phyloP scores from a whole-genome alignment of 345 rosid genomes.

The Aurinia saxatilis region DNA sequence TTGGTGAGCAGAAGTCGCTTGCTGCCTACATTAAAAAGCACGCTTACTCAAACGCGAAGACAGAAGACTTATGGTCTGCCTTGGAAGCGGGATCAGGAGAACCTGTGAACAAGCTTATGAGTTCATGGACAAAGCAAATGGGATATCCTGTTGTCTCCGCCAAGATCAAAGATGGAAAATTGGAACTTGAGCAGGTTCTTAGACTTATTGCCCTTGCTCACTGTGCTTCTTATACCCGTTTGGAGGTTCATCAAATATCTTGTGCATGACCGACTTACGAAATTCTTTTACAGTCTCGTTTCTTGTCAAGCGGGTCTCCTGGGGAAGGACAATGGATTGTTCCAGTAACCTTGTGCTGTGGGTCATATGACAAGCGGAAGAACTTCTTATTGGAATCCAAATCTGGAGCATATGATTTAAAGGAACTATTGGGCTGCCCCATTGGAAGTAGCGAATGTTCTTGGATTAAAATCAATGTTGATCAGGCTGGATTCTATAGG shows the following conservation, averaged over 20 bases:
- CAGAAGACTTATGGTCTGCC: slow-evolving; percentile 90
- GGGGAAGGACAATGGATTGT: slow-evolving; percentile 98
- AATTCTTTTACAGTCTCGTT: slow-evolving; percentile 55
- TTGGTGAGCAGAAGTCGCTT: slow-evolving; percentile 62
- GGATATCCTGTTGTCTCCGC: slow-evolving; percentile 91
- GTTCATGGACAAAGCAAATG: slow-evolving; percentile 83
- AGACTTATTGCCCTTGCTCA: not conserved
- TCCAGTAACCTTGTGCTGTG: slow-evolving; percentile 74
- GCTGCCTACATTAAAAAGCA: slow-evolving; percentile 74
- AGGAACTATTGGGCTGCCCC: no score
- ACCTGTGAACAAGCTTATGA: slow-evolving; percentile 91
- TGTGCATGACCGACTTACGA: slow-evolving; percentile 1
- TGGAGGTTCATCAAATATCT: not conserved
- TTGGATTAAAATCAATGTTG: slow-evolving; percentile 84
- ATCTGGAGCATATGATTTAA: no score
- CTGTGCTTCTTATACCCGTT: not conserved
- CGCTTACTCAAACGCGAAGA: slow-evolving; percentile 84
- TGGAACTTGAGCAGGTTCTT: slow-evolving; percentile 87
- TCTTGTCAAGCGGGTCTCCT: slow-evolving; percentile 66
- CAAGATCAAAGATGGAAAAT: slow-evolving; percentile 53
- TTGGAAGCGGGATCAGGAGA: slow-evolving; percentile 83
- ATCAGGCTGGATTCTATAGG: slow-evolving; percentile 88
- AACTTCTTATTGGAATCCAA: no score
- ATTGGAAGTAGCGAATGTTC: no score
- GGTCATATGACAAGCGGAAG: slow-evolving; percentile 61